Evolutionary conservation across 192 early-diverging fungal species (phyloP), one percentile per base, ranked within the genome.

Genomic region (Coemansia sp.): DNA sequence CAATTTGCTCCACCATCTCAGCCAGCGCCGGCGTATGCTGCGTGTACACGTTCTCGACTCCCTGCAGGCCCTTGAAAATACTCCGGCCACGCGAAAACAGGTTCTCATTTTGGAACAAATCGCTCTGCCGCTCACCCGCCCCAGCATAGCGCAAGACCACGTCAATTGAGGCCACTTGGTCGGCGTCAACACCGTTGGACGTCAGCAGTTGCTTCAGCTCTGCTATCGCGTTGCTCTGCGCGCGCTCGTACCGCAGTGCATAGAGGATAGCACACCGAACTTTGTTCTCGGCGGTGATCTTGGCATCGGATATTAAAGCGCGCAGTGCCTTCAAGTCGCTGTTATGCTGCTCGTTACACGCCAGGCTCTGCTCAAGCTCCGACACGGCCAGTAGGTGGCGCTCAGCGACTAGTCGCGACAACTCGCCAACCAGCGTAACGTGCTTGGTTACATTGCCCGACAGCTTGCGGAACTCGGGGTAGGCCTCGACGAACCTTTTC

Each of bases 401-500:
- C 65, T 84, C 69, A 0, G 85, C 86, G 13, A 98, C 93, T 33
- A 88, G 67, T 18, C 94, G 85, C 70, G 92, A 94, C 37, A 98
- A 84, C 77, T 99, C 97, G n/a, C 93, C 89, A 21, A 97, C 94
- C n/a, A 99, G 76, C 9, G 97, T 91, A 9, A 99, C 97, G 77
- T 99, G 97, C 67, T 99, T 99, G 14, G 92, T 92, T 12, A 99
- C 97, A 71, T 99, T 99, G 9, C 95, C 95, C 23, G 91, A 92
- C 14, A 99, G 84, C 76, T 96, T 97, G 64, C 94, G 83, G 69
- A 99, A 98, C 66, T 99, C 97, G 6, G 97, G 97, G 67, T 99
- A 99, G 43, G 95, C 93, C 74, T 99, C 95, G 10, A 99, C 94
- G 88, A 99, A 99, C 48, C 91, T 86, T 73, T 99, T 99, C 97